A percentile compares a stretch with the other conserved stretches of the same genome.
Evolutionary conservation across 495 filamentous ascomycete species (phyloP).

Genomic region (Aspergillus kassunensis): DNA sequence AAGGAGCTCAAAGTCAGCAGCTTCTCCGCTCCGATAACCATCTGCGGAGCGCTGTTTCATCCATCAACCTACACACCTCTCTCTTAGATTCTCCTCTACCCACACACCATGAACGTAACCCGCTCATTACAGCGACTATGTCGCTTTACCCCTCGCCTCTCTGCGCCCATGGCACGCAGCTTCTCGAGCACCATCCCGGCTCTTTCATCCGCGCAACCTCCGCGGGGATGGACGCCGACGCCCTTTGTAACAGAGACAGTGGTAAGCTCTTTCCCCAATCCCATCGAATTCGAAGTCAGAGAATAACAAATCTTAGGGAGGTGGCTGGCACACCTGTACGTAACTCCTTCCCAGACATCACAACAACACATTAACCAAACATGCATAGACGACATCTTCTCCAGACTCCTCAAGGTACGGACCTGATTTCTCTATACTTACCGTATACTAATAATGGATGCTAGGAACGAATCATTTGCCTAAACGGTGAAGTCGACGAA

Average conservation of each 20-base stretch:
- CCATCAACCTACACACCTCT: neutral
- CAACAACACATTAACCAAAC: conserved; percentile 1
- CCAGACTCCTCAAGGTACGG: conserved; percentile 68
- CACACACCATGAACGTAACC: conserved; percentile 13
- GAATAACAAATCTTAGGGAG: conserved; percentile 54
- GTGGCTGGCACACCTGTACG: conserved; percentile 87
- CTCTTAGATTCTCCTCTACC: conserved; percentile 2
- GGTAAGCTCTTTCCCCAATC: conserved; percentile 48
- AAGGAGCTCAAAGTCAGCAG: conserved; percentile 10
- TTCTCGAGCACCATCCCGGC: conserved; percentile 33
- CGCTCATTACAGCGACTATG: conserved; percentile 27
- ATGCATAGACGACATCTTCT: conserved; percentile 74
- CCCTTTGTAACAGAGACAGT: conserved; percentile 77
- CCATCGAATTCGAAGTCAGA: conserved; percentile 1
- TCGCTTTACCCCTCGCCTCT: conserved; percentile 17
- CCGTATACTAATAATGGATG: neutral
- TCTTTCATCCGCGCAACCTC: conserved; percentile 34
- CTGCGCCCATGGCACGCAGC: conserved; percentile 15
- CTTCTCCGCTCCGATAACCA: neutral
- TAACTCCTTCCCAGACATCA: conserved; percentile 8
- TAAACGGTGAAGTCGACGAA: conserved; percentile 91
- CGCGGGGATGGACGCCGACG: conserved; percentile 59
- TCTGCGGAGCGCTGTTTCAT: conserved; percentile 1
- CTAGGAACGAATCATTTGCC: conserved; percentile 90
- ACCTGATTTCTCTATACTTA: too few species aligned